phyloP scores from a whole-genome alignment of 768 basidiomycete species.

The Amanita molliuscula region DNA sequence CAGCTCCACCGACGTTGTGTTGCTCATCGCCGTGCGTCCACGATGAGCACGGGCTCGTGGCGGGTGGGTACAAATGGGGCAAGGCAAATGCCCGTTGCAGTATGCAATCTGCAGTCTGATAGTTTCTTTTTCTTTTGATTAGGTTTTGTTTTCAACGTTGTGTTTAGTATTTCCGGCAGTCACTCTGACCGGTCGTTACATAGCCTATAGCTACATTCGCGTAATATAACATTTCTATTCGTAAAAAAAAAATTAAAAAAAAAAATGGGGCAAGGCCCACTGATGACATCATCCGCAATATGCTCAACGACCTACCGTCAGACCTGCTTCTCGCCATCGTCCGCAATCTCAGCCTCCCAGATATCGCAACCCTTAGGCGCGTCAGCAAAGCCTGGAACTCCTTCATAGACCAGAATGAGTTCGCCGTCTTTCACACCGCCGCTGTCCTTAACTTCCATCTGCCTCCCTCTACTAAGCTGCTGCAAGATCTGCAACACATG shows the following conservation, averaged over 20 bases:
- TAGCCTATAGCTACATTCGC: too few species aligned
- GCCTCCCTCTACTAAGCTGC: constrained; percentile 13
- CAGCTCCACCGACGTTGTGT: constrained; percentile 12
- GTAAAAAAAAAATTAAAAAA: too few species aligned
- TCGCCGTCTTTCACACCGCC: constrained; percentile 43
- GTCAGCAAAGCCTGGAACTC: constrained; percentile 35
- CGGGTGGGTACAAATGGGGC: background rate
- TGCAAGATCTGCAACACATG: constrained; percentile 19
- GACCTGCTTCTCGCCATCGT: constrained; percentile 45
- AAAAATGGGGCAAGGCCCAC: too few species aligned
- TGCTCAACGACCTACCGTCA: constrained; percentile 40
- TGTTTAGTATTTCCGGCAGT: too few species aligned
- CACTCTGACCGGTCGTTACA: too few species aligned
- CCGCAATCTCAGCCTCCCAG: constrained; percentile 36
- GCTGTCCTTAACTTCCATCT: constrained; percentile 43
- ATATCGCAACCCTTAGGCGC: constrained; percentile 24
- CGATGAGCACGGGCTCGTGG: background rate
- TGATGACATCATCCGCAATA: constrained; percentile 1
- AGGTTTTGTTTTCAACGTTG: too few species aligned
- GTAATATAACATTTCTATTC: too few species aligned
- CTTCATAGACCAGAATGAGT: constrained; percentile 38
- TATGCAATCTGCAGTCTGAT: too few species aligned
- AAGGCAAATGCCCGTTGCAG: too few species aligned
- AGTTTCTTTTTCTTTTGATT: too few species aligned
- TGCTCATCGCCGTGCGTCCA: background rate